Base-by-base conservation (phyloP, 2,329 filamentous ascomycete genomes). In the Aspergillus candidus region DNA sequence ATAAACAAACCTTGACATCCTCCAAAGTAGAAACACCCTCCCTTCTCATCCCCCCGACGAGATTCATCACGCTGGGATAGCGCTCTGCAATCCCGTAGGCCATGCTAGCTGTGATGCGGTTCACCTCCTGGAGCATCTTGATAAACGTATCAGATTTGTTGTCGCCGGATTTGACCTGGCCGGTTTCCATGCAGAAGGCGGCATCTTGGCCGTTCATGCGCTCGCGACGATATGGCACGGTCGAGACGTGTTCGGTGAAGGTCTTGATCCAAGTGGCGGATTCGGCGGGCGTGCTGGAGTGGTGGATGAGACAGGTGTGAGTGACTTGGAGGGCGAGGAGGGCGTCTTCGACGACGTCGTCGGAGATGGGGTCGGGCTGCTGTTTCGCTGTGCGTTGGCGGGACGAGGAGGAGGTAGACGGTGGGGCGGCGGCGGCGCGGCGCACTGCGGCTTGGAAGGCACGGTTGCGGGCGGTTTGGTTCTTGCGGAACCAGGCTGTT, bases 231-330 rank as follows among this genome's bases (percentile, higher is more conserved):
- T 90, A 90, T 0, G 85, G 86, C 15, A 85, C 80, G 1, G 82
- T 86, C 6, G 84, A 85, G 38, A 91, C 82, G 60, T 91, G 83
- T 57, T 89, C 83, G 0, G 87, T 91, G 56, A 90, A 88, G 30
- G 77, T 72, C 27, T 76, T 71, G 27, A 90, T 80, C 83, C 85
- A 88, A 53, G 83, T 77, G 2, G 84, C 83, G 1, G 84, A 86
- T 56, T 88, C 83, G 0, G 77, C 59, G 0, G 76, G 57, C 2
- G 70, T 65, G 11, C 63, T 66, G 1, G 83, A 86, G 60, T 91
- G 84, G 60, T 89, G 84, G 35, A 90, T 80, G 4, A 87, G 68
- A 15, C 78, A 78, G 4, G 72, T 70, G 62, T 90, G 81, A 17
- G 76, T 63, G 5, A 90, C 74, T 61, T 91, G 86, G 4, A 91